Conservation (phyloP, 164 flowering plant genomes). For the Akebia trifoliata region DNA sequence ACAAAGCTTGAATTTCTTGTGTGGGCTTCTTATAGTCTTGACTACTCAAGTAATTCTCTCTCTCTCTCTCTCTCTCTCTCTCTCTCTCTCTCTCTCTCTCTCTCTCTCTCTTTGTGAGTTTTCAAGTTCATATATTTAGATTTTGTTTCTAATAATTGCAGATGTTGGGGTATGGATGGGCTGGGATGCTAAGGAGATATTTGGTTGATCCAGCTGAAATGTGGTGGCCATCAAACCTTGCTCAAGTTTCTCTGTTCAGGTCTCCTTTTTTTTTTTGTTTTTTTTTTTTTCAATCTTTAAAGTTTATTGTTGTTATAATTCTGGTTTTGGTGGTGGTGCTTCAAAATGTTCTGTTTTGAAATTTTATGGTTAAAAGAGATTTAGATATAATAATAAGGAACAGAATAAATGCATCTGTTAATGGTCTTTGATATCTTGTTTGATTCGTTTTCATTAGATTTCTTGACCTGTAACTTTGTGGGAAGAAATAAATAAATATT, state of each 20-base stretch:
- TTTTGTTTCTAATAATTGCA: constrained; percentile 19
- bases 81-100: not conserved
- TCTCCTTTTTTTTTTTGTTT: constrained; percentile 13
- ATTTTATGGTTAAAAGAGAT: constrained; percentile 5
- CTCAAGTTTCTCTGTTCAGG: constrained; percentile 94
- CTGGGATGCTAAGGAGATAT: constrained; percentile 77
- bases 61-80: not conserved
- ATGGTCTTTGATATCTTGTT: not conserved
- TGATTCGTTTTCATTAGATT: not conserved
- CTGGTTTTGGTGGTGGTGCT: not conserved
- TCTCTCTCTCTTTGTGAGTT: not conserved
- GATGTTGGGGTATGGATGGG: constrained; percentile 97
- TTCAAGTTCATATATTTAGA: not conserved
- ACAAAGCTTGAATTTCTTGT: constrained; percentile 57
- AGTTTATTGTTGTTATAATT: constrained; percentile 6
- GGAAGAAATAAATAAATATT: too few relatives aligned
- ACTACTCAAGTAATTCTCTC: constrained; percentile 63
- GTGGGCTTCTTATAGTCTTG: constrained; percentile 62
- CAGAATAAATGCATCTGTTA: not conserved
- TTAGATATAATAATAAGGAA: too few relatives aligned
- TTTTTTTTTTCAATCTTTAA: not conserved
- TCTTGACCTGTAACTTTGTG: too few relatives aligned
- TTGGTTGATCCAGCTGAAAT: constrained; percentile 83
- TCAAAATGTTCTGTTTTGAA: not conserved
- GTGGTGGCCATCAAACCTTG: constrained; percentile 98